Percentiles rank a stretch among this genome's conserved stretches.
Evolutionary conservation across 2,329 filamentous ascomycete genomes (phyloP).

Genomic region (Fusarium sp.): DNA sequence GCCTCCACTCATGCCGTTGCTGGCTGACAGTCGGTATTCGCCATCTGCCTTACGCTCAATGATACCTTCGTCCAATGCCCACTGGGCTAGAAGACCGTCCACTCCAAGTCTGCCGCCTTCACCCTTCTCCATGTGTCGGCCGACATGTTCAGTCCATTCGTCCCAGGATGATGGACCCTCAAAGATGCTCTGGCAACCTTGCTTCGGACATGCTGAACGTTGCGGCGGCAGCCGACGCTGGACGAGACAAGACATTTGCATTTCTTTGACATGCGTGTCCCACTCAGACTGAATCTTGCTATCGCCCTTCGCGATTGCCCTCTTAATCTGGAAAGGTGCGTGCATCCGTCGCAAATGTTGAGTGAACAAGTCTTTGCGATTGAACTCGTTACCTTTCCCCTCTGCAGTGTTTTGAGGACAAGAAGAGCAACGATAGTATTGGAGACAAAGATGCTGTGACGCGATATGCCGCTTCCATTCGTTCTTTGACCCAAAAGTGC

Average conservation of each 20-base stretch:
- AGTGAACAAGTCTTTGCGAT: slow-evolving; percentile 95
- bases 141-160: slow-evolving; percentile 92
- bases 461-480: slow-evolving; percentile 97
- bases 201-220: slow-evolving; percentile 76
- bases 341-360: slow-evolving; percentile 97
- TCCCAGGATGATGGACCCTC: slow-evolving; percentile 84
- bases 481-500: slow-evolving; percentile 92
- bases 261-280: slow-evolving; percentile 75
- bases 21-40: slow-evolving; percentile 65
- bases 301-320: slow-evolving; percentile 69
- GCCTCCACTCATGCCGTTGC: slow-evolving; percentile 46
- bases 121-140: slow-evolving; percentile 85
- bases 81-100: slow-evolving; percentile 69
- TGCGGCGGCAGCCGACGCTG: slow-evolving; percentile 77
- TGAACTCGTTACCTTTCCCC: slow-evolving; percentile 79
- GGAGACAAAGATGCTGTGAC: slow-evolving; percentile 85
- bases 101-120: slow-evolving; percentile 70
- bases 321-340: slow-evolving; percentile 74
- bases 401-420: slow-evolving; percentile 68
- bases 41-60: slow-evolving; percentile 70
- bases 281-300: slow-evolving; percentile 72
- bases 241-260: slow-evolving; percentile 81
- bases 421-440: slow-evolving; percentile 74
- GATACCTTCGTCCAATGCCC: slow-evolving; percentile 74
- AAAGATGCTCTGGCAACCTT: slow-evolving; percentile 79